A percentile compares a stretch with the other conserved stretches of the same genome.
These are phyloP conservation scores for Amylocystis lapponica DNA, from an alignment of 768 basidiomycete genomes.

Conservation along the genomic window DNA sequence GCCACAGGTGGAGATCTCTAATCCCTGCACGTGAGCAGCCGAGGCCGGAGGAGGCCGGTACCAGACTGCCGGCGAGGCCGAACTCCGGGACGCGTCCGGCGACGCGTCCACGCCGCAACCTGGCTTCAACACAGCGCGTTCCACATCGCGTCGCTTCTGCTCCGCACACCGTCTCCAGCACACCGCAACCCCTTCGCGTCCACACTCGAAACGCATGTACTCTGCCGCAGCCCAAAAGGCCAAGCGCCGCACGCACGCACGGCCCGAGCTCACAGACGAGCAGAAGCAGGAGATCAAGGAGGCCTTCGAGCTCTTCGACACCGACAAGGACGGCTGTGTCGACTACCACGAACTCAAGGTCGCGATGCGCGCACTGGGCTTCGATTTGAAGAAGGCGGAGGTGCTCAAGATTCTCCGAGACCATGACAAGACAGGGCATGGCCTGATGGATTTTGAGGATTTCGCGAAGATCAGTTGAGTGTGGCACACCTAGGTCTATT, in stretches of 20 bases:
- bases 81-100: background rate
- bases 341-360: slow-evolving; percentile 99
- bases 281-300: slow-evolving; percentile 97
- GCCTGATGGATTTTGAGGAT: slow-evolving; percentile 87
- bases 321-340: slow-evolving; percentile 93
- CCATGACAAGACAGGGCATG: slow-evolving; percentile 77
- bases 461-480: slow-evolving; percentile 88
- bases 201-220: slow-evolving; percentile 7
- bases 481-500: background rate
- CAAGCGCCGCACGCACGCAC: slow-evolving; percentile 65
- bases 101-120: background rate
- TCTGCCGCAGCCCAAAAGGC: slow-evolving; percentile 63
- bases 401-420: slow-evolving; percentile 92
- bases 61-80: too few species aligned
- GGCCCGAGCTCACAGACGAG: slow-evolving; percentile 82
- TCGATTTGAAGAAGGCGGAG: slow-evolving; percentile 98
- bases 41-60: too few species aligned
- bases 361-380: slow-evolving; percentile 95
- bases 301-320: slow-evolving; percentile 98
- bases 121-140: background rate
- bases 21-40: too few species aligned
- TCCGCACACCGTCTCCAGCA: background rate
- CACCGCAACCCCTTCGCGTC: background rate
- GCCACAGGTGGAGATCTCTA: too few species aligned
- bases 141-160: background rate